phyloP scores from a whole-genome alignment of 139 green algal species.

The Medakamo hakoo region DNA sequence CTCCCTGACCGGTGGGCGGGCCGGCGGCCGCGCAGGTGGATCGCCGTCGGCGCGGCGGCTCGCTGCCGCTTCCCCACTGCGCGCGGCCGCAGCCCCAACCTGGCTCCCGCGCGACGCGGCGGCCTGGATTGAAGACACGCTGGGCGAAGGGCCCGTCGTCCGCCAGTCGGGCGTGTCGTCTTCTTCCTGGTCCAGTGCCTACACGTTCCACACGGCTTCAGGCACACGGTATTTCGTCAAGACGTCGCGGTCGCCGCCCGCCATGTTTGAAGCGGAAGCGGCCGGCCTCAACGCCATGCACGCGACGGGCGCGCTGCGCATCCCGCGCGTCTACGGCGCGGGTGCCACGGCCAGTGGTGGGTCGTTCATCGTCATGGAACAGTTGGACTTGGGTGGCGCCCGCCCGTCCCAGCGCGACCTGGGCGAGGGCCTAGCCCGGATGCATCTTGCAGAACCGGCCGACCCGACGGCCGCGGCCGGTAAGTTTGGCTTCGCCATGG shows the following conservation, averaged over 20 bases:
- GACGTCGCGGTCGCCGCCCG: conserved; percentile 10
- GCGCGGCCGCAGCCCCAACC: too few relatives aligned
- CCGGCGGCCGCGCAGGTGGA: too few relatives aligned
- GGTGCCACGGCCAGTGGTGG: conserved; percentile 17
- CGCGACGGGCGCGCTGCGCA: not conserved
- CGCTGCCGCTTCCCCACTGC: too few relatives aligned
- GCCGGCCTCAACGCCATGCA: conserved; percentile 64
- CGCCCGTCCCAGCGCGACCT: conserved; percentile 32
- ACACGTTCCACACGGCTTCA: conserved; percentile 13
- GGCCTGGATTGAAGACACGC: too few relatives aligned
- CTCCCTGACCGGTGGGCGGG: too few relatives aligned
- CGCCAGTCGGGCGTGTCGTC: too few relatives aligned
- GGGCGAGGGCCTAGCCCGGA: conserved; percentile 55
- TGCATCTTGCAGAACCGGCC: conserved; percentile 71
- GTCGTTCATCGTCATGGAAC: conserved; percentile 91
- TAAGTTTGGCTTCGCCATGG: conserved; percentile 76
- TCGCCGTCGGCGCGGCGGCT: too few relatives aligned
- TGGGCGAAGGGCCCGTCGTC: too few relatives aligned
- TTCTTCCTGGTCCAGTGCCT: not conserved
- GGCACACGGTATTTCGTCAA: conserved; percentile 68
- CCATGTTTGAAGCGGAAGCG: conserved; percentile 81
- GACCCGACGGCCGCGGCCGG: conserved; percentile 29
- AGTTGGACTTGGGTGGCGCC: conserved; percentile 48
- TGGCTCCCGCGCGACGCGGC: too few relatives aligned
- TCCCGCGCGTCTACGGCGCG: conserved; percentile 11